A percentile compares a stretch with the other conserved stretches of the same genome.
These are phyloP conservation scores for Diaporthe sp. DNA, from an alignment of 2,329 filamentous ascomycete genomes.

Conservation along the genomic window DNA sequence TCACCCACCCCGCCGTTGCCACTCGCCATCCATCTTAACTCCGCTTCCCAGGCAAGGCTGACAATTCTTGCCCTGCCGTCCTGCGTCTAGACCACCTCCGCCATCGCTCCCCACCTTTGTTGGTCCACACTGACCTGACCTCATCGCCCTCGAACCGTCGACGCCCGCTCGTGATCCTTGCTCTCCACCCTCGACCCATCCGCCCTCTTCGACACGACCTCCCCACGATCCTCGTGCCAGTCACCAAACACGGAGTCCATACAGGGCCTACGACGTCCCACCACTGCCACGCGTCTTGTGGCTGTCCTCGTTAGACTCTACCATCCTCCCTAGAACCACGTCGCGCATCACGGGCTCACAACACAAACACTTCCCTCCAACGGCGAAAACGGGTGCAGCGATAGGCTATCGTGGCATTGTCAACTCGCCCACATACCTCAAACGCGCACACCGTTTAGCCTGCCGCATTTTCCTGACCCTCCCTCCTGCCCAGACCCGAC, in stretches of 20 bases:
- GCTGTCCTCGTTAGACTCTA: constrained; percentile 61
- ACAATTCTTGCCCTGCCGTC: constrained; percentile 19
- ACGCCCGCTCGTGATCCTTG: constrained; percentile 15
- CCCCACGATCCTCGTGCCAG: constrained; percentile 45
- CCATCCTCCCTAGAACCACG: constrained; percentile 61
- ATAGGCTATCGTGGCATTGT: constrained; percentile 47
- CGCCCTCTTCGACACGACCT: constrained; percentile 29
- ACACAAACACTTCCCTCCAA: constrained; percentile 32
- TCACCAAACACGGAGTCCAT: constrained; percentile 61
- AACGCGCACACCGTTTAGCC: constrained; percentile 47
- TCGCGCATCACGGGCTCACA: constrained; percentile 40
- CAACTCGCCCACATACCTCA: constrained; percentile 46
- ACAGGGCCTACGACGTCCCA: constrained; percentile 54
- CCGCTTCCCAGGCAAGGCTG: constrained; percentile 27
- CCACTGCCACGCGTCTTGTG: constrained; percentile 57
- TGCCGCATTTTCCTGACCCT: constrained; percentile 37
- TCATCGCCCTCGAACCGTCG: constrained; percentile 26
- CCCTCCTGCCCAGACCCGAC: constrained; percentile 38
- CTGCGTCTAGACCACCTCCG: constrained; percentile 25
- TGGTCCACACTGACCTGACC: constrained; percentile 21
- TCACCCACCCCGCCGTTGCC: constrained; percentile 34
- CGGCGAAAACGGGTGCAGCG: constrained; percentile 48
- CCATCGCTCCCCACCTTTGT: constrained; percentile 23
- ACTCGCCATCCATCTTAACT: constrained; percentile 27
- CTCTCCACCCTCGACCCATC: constrained; percentile 19